These are phyloP conservation scores for Trapa incisa DNA, from an alignment of 345 rosid genomes.

Conservation along the genomic window DNA sequence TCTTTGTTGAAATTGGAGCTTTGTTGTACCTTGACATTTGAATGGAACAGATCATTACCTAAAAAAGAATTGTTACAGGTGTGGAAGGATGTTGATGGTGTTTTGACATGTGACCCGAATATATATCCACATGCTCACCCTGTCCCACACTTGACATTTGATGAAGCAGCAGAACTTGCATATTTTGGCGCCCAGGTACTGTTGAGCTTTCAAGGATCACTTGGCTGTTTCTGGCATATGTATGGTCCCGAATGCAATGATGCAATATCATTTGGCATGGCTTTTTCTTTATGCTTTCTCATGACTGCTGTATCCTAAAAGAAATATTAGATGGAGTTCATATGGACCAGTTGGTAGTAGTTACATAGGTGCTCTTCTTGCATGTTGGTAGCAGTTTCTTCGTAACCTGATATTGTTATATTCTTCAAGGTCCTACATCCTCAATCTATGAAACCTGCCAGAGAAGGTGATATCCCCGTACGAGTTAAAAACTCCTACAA, in stretches of 20 bases:
- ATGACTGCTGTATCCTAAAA: neutral
- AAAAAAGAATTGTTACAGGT: slow-evolving; percentile 33
- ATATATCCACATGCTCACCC: slow-evolving; percentile 64
- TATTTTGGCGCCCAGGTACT: slow-evolving; percentile 96
- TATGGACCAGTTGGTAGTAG: neutral
- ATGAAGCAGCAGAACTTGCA: slow-evolving; percentile 99
- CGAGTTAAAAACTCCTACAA: slow-evolving; percentile 96
- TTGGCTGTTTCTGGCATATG: neutral
- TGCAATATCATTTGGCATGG: neutral
- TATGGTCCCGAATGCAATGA: neutral
- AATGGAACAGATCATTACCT: no score
- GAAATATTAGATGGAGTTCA: neutral
- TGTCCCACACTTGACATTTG: slow-evolving; percentile 83
- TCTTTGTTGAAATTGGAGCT: neutral
- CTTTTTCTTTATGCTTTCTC: neutral
- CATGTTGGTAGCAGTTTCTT: neutral
- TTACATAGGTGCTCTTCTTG: neutral
- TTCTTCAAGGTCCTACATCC: slow-evolving; percentile 83
- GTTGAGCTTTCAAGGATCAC: slow-evolving; percentile 2
- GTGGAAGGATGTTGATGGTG: slow-evolving; percentile 99
- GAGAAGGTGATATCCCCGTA: slow-evolving; percentile 93
- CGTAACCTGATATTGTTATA: neutral
- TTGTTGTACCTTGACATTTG: no score
- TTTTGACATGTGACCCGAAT: slow-evolving; percentile 93
- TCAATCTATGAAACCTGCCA: slow-evolving; percentile 98